A percentile compares a stretch with the other conserved stretches of the same genome.
These are phyloP conservation scores for Spizellomyces sp. DNA, from an alignment of 192 early-diverging fungal genomes.

Conservation along the genomic window DNA sequence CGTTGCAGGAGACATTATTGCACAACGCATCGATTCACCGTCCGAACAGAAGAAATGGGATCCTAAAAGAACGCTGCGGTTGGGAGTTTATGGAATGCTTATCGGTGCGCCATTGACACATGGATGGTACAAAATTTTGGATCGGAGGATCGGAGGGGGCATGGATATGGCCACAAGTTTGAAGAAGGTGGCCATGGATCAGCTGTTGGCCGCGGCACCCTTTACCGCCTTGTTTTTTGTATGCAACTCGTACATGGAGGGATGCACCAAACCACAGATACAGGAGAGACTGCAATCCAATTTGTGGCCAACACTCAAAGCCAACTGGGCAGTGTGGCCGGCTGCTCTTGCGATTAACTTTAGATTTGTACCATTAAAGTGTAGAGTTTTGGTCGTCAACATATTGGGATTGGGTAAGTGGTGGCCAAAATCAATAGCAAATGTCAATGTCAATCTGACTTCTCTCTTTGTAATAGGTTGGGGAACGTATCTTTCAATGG, in stretches of 20 bases:
- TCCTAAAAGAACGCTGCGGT: slow-evolving; percentile 22
- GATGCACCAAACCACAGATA: slow-evolving; percentile 8
- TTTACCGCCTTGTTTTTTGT: slow-evolving; percentile 34
- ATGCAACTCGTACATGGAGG: slow-evolving; percentile 26
- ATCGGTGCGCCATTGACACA: slow-evolving; percentile 30
- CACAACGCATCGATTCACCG: slow-evolving; percentile 24
- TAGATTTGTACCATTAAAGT: slow-evolving; percentile 30
- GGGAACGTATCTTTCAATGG: slow-evolving; percentile 35
- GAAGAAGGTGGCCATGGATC: slow-evolving; percentile 36
- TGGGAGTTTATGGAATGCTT: slow-evolving; percentile 24
- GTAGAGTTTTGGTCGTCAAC: slow-evolving; percentile 25
- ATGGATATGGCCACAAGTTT: slow-evolving; percentile 28
- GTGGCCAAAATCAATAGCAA: no score
- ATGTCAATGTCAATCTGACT: background rate
- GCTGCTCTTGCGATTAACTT: slow-evolving; percentile 30
- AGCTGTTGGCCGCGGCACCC: slow-evolving; percentile 27
- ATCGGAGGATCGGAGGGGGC: slow-evolving; percentile 19
- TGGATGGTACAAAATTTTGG: slow-evolving; percentile 36
- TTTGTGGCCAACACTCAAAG: slow-evolving; percentile 34
- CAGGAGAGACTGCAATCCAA: slow-evolving; percentile 18
- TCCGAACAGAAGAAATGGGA: slow-evolving; percentile 24
- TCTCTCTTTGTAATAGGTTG: slow-evolving; percentile 16
- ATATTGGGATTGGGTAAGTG: slow-evolving; percentile 32
- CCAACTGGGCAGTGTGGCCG: slow-evolving; percentile 36
- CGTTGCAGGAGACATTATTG: slow-evolving; percentile 34